A percentile compares a stretch with the other conserved stretches of the same genome.
These are phyloP conservation scores for Lasiodiplodia sp. DNA, from an alignment of 2,329 filamentous ascomycete genomes.

Conservation along the genomic window DNA sequence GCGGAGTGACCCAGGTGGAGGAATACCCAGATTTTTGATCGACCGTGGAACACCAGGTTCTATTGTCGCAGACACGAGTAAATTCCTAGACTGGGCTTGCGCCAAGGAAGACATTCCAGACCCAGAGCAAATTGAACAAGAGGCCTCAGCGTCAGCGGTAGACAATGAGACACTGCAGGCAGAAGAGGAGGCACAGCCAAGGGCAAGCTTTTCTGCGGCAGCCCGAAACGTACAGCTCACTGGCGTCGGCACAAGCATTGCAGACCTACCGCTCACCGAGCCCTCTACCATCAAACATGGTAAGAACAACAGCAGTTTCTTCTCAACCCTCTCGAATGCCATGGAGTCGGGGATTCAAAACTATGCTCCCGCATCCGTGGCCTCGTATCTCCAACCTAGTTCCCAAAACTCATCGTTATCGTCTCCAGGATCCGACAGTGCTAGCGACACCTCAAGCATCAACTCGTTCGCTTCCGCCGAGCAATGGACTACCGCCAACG, in stretches of 20 bases:
- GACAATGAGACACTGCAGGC: slow-evolving; percentile 3
- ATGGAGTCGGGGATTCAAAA: slow-evolving; percentile 24
- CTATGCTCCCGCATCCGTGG: slow-evolving; percentile 29
- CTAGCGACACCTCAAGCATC: slow-evolving; percentile 31
- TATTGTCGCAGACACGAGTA: slow-evolving; percentile 79
- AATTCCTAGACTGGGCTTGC: slow-evolving; percentile 82
- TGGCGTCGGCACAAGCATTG: slow-evolving; percentile 47
- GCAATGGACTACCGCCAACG: slow-evolving; percentile 47
- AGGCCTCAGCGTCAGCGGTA: background rate
- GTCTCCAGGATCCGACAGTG: slow-evolving; percentile 38
- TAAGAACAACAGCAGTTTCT: slow-evolving; percentile 31
- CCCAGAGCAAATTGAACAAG: slow-evolving; percentile 44
- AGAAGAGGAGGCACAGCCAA: slow-evolving; percentile 3
- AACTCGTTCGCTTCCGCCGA: slow-evolving; percentile 53
- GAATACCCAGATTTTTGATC: slow-evolving; percentile 89
- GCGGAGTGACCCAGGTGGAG: slow-evolving; percentile 85
- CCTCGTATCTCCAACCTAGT: slow-evolving; percentile 24
- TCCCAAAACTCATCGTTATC: slow-evolving; percentile 35
- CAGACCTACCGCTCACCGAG: slow-evolving; percentile 34
- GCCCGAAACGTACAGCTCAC: slow-evolving; percentile 46
- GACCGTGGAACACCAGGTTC: slow-evolving; percentile 84
- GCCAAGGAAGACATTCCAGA: slow-evolving; percentile 53
- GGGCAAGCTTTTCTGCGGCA: slow-evolving; percentile 38
- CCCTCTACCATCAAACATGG: slow-evolving; percentile 33
- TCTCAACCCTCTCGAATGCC: slow-evolving; percentile 14